Evolutionary conservation across 768 basidiomycete genomes (phyloP).

Genomic region (Filobasidium wieringae): DNA sequence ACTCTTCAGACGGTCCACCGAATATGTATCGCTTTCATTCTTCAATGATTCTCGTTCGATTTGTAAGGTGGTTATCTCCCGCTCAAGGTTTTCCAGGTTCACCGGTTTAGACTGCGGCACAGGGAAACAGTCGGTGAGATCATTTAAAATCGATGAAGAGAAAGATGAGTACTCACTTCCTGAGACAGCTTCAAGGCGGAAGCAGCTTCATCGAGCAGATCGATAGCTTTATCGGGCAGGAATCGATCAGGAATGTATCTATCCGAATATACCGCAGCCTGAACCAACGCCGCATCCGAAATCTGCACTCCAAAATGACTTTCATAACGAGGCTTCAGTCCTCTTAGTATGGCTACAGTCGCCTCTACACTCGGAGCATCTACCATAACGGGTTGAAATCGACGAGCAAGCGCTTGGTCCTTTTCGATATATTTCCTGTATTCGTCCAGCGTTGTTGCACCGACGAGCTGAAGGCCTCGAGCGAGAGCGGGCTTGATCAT

Average conservation of each 20-base stretch:
- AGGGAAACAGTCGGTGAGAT: neutral
- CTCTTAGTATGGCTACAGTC: constrained; percentile 56
- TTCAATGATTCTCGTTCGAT: constrained; percentile 83
- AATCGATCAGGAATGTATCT: constrained; percentile 78
- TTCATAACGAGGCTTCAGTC: constrained; percentile 70
- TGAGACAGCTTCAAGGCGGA: constrained; percentile 76
- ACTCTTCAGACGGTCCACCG: constrained; percentile 56
- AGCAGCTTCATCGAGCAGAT: constrained; percentile 86
- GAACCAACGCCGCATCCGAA: constrained; percentile 74
- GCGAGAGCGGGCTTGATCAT: constrained; percentile 90
- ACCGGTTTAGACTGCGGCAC: constrained; percentile 63
- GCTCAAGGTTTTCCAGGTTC: constrained; percentile 65
- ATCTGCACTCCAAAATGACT: constrained; percentile 91
- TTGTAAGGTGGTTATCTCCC: constrained; percentile 72
- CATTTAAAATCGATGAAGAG: neutral
- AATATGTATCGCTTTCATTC: constrained; percentile 75
- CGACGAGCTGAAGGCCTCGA: constrained; percentile 73
- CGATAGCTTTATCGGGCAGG: constrained; percentile 67
- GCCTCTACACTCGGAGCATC: constrained; percentile 73
- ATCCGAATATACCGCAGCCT: constrained; percentile 72
- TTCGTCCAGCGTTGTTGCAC: constrained; percentile 83
- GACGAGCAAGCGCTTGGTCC: constrained; percentile 78
- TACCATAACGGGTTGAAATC: constrained; percentile 80
- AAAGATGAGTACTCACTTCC: constrained; percentile 14
- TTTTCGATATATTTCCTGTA: constrained; percentile 84